Percentiles rank a stretch among this genome's conserved stretches.
Evolutionary conservation across 495 filamentous ascomycete genomes (phyloP).

Genomic region (Pyrenula aspistea): DNA sequence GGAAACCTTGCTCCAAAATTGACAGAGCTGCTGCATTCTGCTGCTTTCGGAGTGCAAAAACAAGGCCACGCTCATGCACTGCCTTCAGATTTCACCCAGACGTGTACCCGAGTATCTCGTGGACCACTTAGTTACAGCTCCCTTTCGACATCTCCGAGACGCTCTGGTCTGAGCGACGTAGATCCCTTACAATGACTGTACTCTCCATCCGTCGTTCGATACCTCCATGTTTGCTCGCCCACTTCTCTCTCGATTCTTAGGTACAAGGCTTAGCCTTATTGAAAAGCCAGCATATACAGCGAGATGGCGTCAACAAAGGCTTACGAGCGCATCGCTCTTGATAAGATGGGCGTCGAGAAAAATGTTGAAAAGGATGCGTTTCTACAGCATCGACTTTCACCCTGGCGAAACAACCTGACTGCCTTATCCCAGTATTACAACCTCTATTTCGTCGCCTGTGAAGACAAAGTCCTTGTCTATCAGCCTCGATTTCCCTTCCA

Average conservation of each 20-base stretch:
- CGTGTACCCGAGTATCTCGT: no score
- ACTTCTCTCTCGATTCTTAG: no score
- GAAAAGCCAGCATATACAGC: no score
- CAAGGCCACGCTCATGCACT: no score
- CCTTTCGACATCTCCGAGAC: no score
- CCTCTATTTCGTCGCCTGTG: constrained; percentile 69
- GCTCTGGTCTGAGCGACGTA: not conserved
- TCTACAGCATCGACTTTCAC: constrained; percentile 11
- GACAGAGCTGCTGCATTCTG: not conserved
- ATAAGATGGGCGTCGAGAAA: not conserved
- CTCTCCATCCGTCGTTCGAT: not conserved
- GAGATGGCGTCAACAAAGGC: not conserved
- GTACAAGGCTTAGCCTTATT: no score
- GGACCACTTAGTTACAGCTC: no score
- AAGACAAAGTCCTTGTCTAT: constrained; percentile 60
- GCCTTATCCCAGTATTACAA: constrained; percentile 47
- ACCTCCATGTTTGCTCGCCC: not conserved
- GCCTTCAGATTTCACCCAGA: no score
- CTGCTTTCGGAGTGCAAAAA: not conserved
- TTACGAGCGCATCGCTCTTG: not conserved
- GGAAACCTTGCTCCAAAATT: no score
- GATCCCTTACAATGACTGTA: not conserved
- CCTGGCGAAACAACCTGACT: constrained; percentile 40
- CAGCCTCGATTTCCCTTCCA: constrained; percentile 57
- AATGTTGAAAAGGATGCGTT: constrained; percentile 13